Percentiles rank a stretch among this genome's conserved stretches.
Conservation (phyloP, 345 rosid species). For the Odontarrhena argentea region DNA sequence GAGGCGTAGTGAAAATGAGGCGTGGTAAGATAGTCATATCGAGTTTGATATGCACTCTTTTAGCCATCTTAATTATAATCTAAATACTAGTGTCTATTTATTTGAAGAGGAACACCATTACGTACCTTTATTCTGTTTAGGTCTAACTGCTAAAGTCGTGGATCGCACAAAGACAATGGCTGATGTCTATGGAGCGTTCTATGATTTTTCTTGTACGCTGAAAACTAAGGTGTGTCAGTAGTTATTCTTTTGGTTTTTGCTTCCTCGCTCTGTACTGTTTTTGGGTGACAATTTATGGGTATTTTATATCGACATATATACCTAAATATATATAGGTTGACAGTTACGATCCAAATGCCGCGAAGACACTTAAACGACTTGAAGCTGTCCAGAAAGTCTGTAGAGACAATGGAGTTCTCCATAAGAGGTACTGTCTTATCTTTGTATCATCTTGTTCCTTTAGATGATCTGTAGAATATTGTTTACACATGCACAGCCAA, state of each 20-base stretch:
- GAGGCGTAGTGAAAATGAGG: conserved; percentile 87
- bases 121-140: conserved; percentile 25
- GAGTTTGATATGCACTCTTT: background rate
- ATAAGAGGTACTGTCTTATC: conserved; percentile 44
- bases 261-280: background rate
- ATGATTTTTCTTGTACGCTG: conserved; percentile 63
- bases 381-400: conserved; percentile 61
- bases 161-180: conserved; percentile 65
- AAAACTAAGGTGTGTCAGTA: conserved; percentile 54
- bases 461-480: too few relatives aligned
- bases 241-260: background rate
- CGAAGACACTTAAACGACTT: conserved; percentile 51
- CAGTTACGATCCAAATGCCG: conserved; percentile 67
- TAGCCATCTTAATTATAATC: background rate
- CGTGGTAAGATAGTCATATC: conserved; percentile 58
- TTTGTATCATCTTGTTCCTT: background rate
- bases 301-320: background rate
- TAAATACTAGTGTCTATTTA: too few relatives aligned
- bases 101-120: too few relatives aligned
- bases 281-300: background rate
- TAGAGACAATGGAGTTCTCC: conserved; percentile 52
- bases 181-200: conserved; percentile 85
- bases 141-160: conserved; percentile 76
- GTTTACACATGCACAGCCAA: too few relatives aligned
- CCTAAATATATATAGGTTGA: conserved; percentile 44